Evolutionary conservation across 139 green algal genomes (phyloP).

Genomic region (Nannochloris sp.): DNA sequence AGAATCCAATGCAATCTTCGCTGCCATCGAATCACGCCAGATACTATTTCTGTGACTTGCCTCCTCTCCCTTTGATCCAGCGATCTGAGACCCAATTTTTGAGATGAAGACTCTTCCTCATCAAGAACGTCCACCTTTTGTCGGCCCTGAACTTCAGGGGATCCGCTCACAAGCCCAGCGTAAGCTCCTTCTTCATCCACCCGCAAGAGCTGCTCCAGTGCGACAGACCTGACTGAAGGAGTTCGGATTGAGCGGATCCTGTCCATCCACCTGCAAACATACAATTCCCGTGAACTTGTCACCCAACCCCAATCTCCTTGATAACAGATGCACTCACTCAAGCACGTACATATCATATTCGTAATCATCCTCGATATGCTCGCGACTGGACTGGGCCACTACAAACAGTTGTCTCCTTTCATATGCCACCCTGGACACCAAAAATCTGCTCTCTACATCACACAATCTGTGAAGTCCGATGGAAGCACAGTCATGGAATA

Average conservation of each 20-base stretch:
- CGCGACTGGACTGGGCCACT: no score
- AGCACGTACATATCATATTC: no score
- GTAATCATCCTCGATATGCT: no score
- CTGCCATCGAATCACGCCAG: conserved; percentile 41
- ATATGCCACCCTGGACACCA: no score
- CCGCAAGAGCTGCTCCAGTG: conserved; percentile 46
- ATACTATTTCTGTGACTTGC: conserved; percentile 52
- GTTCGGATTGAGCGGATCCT: background rate
- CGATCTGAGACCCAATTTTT: background rate
- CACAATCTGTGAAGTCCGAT: no score
- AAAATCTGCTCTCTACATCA: no score
- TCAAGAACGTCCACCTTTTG: background rate
- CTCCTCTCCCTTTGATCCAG: background rate
- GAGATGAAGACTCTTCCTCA: conserved; percentile 1
- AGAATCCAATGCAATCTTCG: conserved; percentile 48
- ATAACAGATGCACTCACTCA: no score
- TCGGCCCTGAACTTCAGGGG: background rate
- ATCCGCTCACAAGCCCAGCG: conserved; percentile 38
- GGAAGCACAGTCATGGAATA: no score
- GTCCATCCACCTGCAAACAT: background rate
- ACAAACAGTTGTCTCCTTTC: no score
- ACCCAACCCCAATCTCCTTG: background rate
- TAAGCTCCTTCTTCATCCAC: conserved; percentile 54
- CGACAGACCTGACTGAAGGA: conserved; percentile 3
- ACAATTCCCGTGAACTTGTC: background rate